Evolutionary conservation across 139 green algal species (phyloP).

Genomic region (Zygnema circumcarinatum): DNA sequence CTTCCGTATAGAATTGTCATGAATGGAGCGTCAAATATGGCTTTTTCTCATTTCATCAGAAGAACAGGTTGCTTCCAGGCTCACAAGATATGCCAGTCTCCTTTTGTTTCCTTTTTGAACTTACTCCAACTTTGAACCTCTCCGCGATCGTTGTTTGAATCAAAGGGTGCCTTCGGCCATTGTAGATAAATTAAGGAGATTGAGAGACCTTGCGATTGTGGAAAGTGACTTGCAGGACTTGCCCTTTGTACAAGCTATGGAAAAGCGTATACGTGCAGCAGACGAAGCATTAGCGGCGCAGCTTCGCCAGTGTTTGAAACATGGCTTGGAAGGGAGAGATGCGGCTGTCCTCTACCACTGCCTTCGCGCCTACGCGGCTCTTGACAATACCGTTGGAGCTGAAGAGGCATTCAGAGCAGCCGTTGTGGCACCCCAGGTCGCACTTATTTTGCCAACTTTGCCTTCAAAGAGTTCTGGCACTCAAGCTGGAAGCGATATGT

Average conservation of each 20-base stretch:
- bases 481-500: slow-evolving; percentile 14
- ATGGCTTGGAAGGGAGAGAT: slow-evolving; percentile 53
- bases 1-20: not conserved
- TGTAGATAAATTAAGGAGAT: no score
- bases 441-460: slow-evolving; percentile 15
- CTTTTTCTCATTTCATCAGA: not conserved
- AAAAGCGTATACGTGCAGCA: slow-evolving; percentile 69
- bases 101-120: slow-evolving; percentile 42
- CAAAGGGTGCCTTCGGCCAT: no score
- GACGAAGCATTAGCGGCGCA: slow-evolving; percentile 65
- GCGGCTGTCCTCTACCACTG: slow-evolving; percentile 69
- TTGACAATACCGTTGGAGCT: slow-evolving; percentile 68
- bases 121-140: no score
- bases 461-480: slow-evolving; percentile 21
- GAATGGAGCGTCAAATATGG: not conserved
- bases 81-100: no score
- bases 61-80: no score
- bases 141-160: no score
- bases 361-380: slow-evolving; percentile 81
- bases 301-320: slow-evolving; percentile 59
- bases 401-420: slow-evolving; percentile 72
- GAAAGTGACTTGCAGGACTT: slow-evolving; percentile 77
- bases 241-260: slow-evolving; percentile 76
- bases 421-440: slow-evolving; percentile 76
- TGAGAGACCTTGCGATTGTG: no score